Base-by-base conservation (phyloP, 805 yeast species). In the Huiozyma sinensis region DNA sequence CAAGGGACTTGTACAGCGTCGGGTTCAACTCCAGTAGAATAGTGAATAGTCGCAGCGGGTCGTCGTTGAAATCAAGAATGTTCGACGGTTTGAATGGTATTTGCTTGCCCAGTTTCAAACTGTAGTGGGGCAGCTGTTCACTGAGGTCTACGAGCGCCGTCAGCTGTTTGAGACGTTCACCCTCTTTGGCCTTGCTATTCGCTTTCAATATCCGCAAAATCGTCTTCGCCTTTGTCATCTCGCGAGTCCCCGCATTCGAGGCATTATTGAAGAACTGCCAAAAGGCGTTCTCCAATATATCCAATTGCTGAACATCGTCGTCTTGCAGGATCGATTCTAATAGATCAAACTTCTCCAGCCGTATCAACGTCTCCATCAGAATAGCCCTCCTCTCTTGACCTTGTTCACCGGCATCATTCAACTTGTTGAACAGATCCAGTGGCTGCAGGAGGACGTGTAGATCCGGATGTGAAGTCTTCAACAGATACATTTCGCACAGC, bases 21-120 rank as follows among this genome's bases (percentile, higher is more conserved):
- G 72, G 68, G 53, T 81, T 81, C 36, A 76, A 64, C 48, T 79
- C 84, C 11, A 81, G 56, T 3, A 76, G 59, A 24, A 63, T 54
- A 7, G 71, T 62, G 0, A 74, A 60, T 30, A 77, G 47, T 1
- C 56, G 60, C 29, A 66, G 49, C 1, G 72, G 67, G 11, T 68
- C 54, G 2, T 46, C 33, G 40, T 51, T 49, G 34, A 58, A 55
- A 7, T 56, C 58, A 9, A 71, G 36, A 2, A 73, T 48, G 39
- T 66, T 64, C 2, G 51, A 44, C 4, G 78, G 77, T 36, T 66
- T 63, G 17, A 67, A 61, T 1, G 69, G 65, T n/a, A 53, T 47
- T 7, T 61, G 64, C 43, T 57, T 56, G 4, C 64, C 63, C 37
- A 66, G 42, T 28, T 55, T 60, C 5, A 28, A 12, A 8, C 31